Evolutionary conservation across 371 early-diverging fungal species (phyloP).

Genomic region (Dichotomocladium elegans): DNA sequence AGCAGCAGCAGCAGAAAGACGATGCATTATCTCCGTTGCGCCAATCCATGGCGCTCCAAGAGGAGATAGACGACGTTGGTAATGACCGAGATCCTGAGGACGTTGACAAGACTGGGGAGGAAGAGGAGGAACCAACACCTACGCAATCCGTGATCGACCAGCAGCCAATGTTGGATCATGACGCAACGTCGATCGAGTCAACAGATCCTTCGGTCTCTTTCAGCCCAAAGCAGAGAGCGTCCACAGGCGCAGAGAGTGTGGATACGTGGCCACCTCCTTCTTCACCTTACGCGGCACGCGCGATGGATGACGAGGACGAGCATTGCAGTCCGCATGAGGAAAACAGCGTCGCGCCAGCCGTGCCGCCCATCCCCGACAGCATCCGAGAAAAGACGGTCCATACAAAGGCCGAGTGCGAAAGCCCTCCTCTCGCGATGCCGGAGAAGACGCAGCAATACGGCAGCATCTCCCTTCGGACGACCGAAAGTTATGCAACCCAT

Average conservation of each 20-base stretch:
- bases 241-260: conserved; percentile 14
- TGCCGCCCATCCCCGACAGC: too few relatives aligned
- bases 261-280: conserved; percentile 17
- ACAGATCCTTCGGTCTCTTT: conserved; percentile 12
- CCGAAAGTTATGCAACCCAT: neutral
- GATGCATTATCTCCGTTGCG: neutral
- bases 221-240: conserved; percentile 9
- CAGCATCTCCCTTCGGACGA: conserved; percentile 1
- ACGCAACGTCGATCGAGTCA: conserved; percentile 6
- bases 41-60: neutral
- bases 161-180: neutral
- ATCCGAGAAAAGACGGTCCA: neutral
- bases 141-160: neutral
- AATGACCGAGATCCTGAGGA: neutral
- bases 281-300: neutral
- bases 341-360: too few relatives aligned
- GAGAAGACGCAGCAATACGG: neutral
- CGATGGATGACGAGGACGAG: neutral
- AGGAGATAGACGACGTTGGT: neutral
- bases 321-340: too few relatives aligned
- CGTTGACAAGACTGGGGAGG: neutral
- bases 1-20: neutral
- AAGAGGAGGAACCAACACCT: neutral
- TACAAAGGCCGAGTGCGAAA: neutral
- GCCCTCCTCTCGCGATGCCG: neutral